A percentile compares a stretch with the other conserved stretches of the same genome.
phyloP scores from a whole-genome alignment of 495 filamentous ascomycete genomes.

The Penicillium parvum region DNA sequence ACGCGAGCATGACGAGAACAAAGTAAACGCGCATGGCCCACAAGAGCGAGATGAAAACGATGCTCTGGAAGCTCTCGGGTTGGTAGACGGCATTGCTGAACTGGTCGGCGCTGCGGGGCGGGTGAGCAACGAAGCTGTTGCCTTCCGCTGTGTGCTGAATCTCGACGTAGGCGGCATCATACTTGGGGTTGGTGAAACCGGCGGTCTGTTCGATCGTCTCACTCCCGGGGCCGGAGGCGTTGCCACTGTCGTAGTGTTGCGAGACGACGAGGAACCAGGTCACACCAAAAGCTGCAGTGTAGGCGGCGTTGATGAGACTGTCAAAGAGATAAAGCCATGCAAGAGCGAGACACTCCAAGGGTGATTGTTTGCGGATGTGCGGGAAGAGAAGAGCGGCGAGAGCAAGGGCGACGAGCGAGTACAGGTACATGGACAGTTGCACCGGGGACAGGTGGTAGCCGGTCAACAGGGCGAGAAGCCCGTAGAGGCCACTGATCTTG shows the following conservation, averaged over 20 bases:
- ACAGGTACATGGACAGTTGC: slow-evolving; percentile 78
- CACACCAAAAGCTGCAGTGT: slow-evolving; percentile 72
- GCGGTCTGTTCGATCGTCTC: slow-evolving; percentile 59
- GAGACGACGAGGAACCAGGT: slow-evolving; percentile 76
- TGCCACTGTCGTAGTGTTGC: slow-evolving; percentile 45
- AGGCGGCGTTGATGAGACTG: slow-evolving; percentile 68
- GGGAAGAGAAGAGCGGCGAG: slow-evolving; percentile 59
- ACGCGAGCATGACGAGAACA: slow-evolving; percentile 72
- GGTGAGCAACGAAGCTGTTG: slow-evolving; percentile 23
- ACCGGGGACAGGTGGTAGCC: slow-evolving; percentile 62
- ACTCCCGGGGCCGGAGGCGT: slow-evolving; percentile 37
- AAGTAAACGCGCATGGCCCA: slow-evolving; percentile 75
- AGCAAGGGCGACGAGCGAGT: slow-evolving; percentile 65
- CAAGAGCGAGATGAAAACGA: slow-evolving; percentile 65
- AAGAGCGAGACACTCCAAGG: slow-evolving; percentile 64
- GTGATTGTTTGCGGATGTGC: slow-evolving; percentile 63
- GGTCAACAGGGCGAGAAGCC: slow-evolving; percentile 79
- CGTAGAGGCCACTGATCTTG: slow-evolving; percentile 83
- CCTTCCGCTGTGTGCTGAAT: slow-evolving; percentile 23
- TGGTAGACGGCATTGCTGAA: slow-evolving; percentile 53
- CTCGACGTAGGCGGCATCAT: slow-evolving; percentile 48
- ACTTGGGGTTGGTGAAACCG: slow-evolving; percentile 64
- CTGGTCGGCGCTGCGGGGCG: slow-evolving; percentile 29
- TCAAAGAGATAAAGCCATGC: slow-evolving; percentile 80
- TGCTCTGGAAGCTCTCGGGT: slow-evolving; percentile 68